Conservation (phyloP, 352 stramenopile genomes). For the Globisporangium lucens region DNA sequence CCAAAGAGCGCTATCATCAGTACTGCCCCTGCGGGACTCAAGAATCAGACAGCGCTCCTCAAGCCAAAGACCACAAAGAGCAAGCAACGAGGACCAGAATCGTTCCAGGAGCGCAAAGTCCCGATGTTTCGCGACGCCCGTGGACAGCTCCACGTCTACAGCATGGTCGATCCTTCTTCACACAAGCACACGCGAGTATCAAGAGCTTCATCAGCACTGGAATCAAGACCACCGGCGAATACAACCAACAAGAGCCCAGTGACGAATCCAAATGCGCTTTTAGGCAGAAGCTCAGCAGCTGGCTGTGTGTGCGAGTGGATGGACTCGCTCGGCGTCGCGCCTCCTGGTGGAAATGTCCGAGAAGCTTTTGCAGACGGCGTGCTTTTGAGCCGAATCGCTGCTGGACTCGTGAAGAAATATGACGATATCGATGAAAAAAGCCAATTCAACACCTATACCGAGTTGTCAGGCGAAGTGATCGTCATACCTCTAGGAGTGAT, state of each 20-base stretch:
- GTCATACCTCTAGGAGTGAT: neutral
- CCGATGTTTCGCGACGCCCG: slow-evolving; percentile 18
- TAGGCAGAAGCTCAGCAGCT: neutral
- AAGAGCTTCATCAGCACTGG: neutral
- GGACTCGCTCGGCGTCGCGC: slow-evolving; percentile 14
- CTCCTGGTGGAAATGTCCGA: neutral
- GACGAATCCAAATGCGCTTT: neutral
- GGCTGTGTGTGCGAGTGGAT: slow-evolving; percentile 13
- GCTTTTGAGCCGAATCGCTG: slow-evolving; percentile 36
- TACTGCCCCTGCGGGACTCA: neutral
- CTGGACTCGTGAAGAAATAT: slow-evolving; percentile 18
- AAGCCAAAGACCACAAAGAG: slow-evolving; percentile 11
- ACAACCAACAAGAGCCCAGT: neutral
- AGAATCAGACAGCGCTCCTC: neutral
- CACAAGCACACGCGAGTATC: neutral
- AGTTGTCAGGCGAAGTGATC: neutral
- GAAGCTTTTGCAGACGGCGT: slow-evolving; percentile 25
- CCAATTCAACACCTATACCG: neutral
- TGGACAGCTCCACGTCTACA: slow-evolving; percentile 30
- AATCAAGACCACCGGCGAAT: neutral
- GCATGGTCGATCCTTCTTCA: slow-evolving; percentile 33
- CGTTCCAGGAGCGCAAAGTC: neutral
- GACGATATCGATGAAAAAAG: neutral
- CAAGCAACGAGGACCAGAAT: neutral
- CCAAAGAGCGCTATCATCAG: neutral